These are phyloP conservation scores for Agastache rugosa DNA, from an alignment of 257 asterid species.

Conservation along the genomic window DNA sequence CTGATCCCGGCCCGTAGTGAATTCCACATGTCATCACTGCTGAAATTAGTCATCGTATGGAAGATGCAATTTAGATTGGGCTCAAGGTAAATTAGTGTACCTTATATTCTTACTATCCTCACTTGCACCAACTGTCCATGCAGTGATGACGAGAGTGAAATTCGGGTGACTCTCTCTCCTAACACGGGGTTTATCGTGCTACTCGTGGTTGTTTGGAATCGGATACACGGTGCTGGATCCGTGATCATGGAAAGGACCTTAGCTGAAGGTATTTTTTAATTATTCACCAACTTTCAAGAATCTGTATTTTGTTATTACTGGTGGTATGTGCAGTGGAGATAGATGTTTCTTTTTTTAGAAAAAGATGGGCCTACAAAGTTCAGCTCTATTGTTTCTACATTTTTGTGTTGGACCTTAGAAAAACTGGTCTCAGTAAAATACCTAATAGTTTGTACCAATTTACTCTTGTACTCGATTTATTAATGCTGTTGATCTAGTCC, in stretches of 20 bases:
- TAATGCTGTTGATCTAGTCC: no score
- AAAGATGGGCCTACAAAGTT: no score
- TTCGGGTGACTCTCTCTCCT: not conserved
- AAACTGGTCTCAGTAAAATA: no score
- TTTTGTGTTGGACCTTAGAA: no score
- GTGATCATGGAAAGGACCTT: constrained; percentile 2
- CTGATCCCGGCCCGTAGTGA: constrained; percentile 8
- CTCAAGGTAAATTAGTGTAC: not conserved
- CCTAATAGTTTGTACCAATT: no score
- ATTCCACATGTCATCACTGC: constrained; percentile 4
- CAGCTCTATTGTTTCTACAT: no score
- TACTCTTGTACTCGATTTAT: no score
- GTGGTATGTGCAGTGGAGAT: not conserved
- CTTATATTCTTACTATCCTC: not conserved
- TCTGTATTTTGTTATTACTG: not conserved
- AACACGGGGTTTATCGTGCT: not conserved
- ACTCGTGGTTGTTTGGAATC: not conserved
- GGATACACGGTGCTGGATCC: constrained; percentile 4
- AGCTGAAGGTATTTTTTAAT: constrained; percentile 2
- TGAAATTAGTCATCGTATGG: constrained; percentile 1
- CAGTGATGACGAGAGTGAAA: constrained; percentile 12
- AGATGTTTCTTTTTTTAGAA: not conserved
- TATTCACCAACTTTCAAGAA: not conserved
- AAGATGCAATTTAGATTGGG: constrained; percentile 5
- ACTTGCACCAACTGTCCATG: not conserved